Conservation (phyloP, 2,329 filamentous ascomycete genomes). For the Calonectria honghensis region DNA sequence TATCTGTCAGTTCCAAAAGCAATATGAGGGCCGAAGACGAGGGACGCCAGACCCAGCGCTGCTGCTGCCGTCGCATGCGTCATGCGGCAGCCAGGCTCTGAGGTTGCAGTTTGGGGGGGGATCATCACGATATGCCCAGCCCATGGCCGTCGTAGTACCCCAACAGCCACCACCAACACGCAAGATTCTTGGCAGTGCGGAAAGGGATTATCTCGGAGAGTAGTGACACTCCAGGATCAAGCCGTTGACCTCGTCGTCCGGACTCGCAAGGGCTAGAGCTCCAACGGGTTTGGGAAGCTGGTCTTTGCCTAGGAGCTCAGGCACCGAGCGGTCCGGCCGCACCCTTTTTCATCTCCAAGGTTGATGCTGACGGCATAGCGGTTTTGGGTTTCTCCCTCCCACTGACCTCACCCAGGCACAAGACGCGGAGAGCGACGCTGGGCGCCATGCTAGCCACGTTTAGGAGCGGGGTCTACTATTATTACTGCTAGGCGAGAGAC, state of each 20-base stretch:
- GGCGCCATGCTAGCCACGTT: conserved; percentile 23
- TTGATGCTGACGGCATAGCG: conserved; percentile 34
- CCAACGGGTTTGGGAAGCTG: conserved; percentile 12
- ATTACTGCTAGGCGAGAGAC: conserved; percentile 24
- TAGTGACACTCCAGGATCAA: conserved; percentile 9
- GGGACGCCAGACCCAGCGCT: conserved; percentile 9
- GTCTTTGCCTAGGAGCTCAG: conserved; percentile 4
- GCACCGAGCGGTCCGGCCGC: conserved; percentile 11
- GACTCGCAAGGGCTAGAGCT: conserved; percentile 22
- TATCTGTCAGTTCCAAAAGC: conserved; percentile 27
- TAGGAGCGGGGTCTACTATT: conserved; percentile 19
- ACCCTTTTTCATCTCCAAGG: conserved; percentile 31
- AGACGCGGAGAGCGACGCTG: not conserved
- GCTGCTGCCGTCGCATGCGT: conserved; percentile 22
- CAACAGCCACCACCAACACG: conserved; percentile 3
- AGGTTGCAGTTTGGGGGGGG: conserved; percentile 8
- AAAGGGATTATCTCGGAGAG: conserved; percentile 32
- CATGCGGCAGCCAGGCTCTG: conserved; percentile 18
- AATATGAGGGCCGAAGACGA: conserved; percentile 3
- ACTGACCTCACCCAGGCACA: not conserved
- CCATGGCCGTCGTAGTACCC: not conserved
- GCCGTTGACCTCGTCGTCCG: conserved; percentile 18
- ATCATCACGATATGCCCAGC: conserved; percentile 16
- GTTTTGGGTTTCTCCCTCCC: conserved; percentile 19
- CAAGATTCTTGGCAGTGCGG: not conserved